Evolutionary conservation across 345 rosid genomes (phyloP), one percentile per base, ranked within the genome.

Genomic region (Odontarrhena argentea): DNA sequence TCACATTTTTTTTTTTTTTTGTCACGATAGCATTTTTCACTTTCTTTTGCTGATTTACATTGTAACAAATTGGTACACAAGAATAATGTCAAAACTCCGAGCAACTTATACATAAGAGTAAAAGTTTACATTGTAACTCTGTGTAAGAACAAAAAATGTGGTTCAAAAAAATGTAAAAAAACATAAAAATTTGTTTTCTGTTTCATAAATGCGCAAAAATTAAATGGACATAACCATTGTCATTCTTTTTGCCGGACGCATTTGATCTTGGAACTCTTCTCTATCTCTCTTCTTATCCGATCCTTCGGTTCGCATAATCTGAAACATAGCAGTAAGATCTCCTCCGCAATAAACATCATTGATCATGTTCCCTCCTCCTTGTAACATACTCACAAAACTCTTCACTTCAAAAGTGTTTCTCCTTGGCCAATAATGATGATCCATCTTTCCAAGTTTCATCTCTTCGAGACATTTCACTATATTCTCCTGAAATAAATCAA

Each of bases 251-350:
- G 72, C 43, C 5, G 63, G 72, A 43, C 30, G 63, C 2, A 12
- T 2, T 2, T 14, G 2, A 7, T 25, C 61, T 43, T 66, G 56
- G 0, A 24, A 6, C 2, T 13, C 22, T 0, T 66, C 72, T 74
- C 69, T 67, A 35, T 72, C 73, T 70, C 82, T 80, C 79, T 81
- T 88, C 61, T 74, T 83, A 8, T 40, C 42, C 0, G 69, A 32
- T 42, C 58, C 76, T 60, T 61, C 28, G 48, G 65, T 22, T 55
- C 75, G 55, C 48, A 61, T 12, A 74, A 67, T 69, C 50, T 58
- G 62, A 75, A 79, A 68, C 69, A 42, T 47, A 8, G 58, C 47
- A 37, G 85, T 81, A 0, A 85, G 77, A 67, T 78, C 79, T 26
- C 66, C 75, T 1, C 55, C 77, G 32, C 60, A 38, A 65, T 81